Base-by-base conservation (phyloP, 2,329 filamentous ascomycete species). In the Exserohilum turcica region DNA sequence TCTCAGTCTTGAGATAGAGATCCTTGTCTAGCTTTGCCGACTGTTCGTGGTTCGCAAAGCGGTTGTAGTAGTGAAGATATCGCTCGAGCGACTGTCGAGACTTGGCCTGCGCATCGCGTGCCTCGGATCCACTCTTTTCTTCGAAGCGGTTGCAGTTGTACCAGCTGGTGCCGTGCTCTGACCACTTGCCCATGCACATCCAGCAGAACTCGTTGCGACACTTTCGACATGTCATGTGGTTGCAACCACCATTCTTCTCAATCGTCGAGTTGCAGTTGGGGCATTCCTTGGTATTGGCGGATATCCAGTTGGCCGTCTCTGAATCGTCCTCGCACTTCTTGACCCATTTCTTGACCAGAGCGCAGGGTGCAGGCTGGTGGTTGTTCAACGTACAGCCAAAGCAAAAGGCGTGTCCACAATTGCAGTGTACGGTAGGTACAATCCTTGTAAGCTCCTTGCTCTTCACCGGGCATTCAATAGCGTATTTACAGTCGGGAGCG, bases 101-200 rank as follows among this genome's bases (percentile, higher is more conserved):
- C 72, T 88, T 92, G 2, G 94, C 91, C 73, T 99, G 94, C 1
- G 91, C 92, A 73, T 96, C 92, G 31, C 94, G 84, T 4, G 94
- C 94, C 51, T 97, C 92, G 0, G 86, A 82, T 2, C 94, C 94
- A 61, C 91, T 96, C 82, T 94, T 97, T 78, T 97, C 94, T 71
- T 99, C 94, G 67, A 89, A 99, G 7, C 94, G 84, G 72, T 96
- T 99, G 82, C 94, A 99, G 76, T 96, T 99, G 80, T 99, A 99
- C 94, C 94, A 99, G 77, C 91, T 96, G 3, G 93, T 99, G 59
- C 94, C 94, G 73, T 99, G 94, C 76, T 99, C 94, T 1, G 92
- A 95, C 94, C 94, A 99, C 0, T 96, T 80, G 0, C 94, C 94
- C 94, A 99, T 99, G 71, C 94, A 99, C 90, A 99, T 97, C 94